Evolutionary conservation across 176 grass and related monocot species (phyloP), one percentile per base, ranked within the genome.

Genomic region (Coix lacrymajobi): DNA sequence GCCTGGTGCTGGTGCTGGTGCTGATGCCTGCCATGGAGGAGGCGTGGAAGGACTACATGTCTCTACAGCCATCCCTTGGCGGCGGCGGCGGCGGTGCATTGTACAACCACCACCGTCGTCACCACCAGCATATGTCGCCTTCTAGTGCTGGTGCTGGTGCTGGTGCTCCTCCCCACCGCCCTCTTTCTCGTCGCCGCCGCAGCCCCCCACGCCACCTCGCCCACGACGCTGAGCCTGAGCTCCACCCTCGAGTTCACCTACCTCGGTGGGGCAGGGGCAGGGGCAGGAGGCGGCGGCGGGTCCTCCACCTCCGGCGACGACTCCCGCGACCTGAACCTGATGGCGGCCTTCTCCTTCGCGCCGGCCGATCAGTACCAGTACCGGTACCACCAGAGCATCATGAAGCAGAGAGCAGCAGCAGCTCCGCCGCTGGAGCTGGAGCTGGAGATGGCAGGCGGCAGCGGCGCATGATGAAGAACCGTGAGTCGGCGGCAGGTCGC

Each of bases 381-480:
- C 17, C 48, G 5, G 48, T 51, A 52, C 49, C 49, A 52, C 49
- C 49, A 52, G 19, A 22, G 7, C 45, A 45, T 45, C 17, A 52
- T 52, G 49, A 52, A 52, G 49, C 49, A 52, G 49, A 52, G n/a
- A n/a, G n/a, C n/a, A n/a, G 49, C 49, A 52, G 7, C 19, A 52
- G 49, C 48, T 51, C 48, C 7, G 16, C 20, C 7, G 20, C 20
- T 10, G 60, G 46, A 25, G 85, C 76, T 52, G 9, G 51, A n/a
- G n/a, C n/a, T n/a, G n/a, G n/a, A n/a, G n/a, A n/a, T 5, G 15
- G 13, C 70, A 17, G 71, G 11, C 61, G 79, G 62, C 78, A 76
- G 34, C 69, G 38, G 19, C 85, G 85, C 62, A 81, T 87, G 85
- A 69, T 87, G 28, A 87, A 87, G 85, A 87, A 87, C 85, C 60